These are phyloP conservation scores for Candida anglica DNA, from an alignment of 805 yeast species.

Conservation along the genomic window DNA sequence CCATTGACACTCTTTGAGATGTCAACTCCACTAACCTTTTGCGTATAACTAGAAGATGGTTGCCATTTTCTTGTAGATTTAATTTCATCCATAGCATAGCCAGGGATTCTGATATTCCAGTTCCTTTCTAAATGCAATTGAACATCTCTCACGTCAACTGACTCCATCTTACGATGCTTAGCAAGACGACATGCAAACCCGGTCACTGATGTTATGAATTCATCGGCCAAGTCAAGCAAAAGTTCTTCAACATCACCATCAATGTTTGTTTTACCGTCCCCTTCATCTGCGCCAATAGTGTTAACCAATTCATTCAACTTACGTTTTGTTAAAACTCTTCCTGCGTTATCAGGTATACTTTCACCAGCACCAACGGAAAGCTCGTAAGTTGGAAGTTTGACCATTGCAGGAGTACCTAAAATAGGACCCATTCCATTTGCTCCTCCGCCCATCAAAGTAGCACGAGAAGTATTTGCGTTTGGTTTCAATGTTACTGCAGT, in stretches of 20 bases:
- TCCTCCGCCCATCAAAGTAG: constrained; percentile 80
- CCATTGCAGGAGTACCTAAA: constrained; percentile 69
- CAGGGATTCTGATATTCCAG: constrained; percentile 95
- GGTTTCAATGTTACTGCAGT: constrained; percentile 62
- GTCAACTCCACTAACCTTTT: constrained; percentile 65
- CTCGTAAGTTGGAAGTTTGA: constrained; percentile 78
- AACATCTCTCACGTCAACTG: constrained; percentile 82
- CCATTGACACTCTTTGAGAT: constrained; percentile 60
- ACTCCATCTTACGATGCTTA: constrained; percentile 86
- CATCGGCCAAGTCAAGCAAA: constrained; percentile 89
- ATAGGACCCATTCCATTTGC: constrained; percentile 64
- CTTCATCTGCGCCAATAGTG: constrained; percentile 79
- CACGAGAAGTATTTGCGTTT: constrained; percentile 48
- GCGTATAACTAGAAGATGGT: constrained; percentile 59
- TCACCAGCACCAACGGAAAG: constrained; percentile 35
- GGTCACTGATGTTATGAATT: constrained; percentile 86
- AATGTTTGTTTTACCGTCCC: constrained; percentile 83
- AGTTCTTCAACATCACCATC: constrained; percentile 97
- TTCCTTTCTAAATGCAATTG: constrained; percentile 88
- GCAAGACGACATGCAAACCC: constrained; percentile 93
- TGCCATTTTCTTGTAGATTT: constrained; percentile 71
- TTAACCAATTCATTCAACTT: constrained; percentile 84
- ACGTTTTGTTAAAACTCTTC: constrained; percentile 81
- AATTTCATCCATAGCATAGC: constrained; percentile 87
- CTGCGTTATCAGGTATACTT: constrained; percentile 52